A percentile compares a stretch with the other conserved stretches of the same genome.
These are phyloP conservation scores for Trichophyton equinum DNA, from an alignment of 2,329 filamentous ascomycete genomes.

Conservation along the genomic window DNA sequence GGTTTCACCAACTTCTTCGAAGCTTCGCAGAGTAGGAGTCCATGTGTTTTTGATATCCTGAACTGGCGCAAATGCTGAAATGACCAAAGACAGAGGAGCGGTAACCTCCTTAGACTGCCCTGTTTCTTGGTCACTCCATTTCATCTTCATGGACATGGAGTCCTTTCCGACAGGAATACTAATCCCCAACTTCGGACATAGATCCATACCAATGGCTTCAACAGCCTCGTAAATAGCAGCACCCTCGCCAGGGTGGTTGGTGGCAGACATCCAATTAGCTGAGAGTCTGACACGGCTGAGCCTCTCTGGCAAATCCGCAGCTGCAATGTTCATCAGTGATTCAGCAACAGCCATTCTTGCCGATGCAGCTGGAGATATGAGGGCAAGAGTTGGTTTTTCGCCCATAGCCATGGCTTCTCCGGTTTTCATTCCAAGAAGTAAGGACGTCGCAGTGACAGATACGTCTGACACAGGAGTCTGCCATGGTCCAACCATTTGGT, in stretches of 20 bases:
- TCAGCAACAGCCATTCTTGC: slow-evolving; percentile 95
- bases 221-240: slow-evolving; percentile 89
- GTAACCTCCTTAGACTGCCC: slow-evolving; percentile 71
- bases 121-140: slow-evolving; percentile 63
- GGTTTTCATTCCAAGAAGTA: slow-evolving; percentile 57
- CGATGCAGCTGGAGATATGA: slow-evolving; percentile 81
- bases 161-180: slow-evolving; percentile 96
- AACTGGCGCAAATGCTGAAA: slow-evolving; percentile 81
- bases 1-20: slow-evolving; percentile 80
- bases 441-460: slow-evolving; percentile 75
- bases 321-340: slow-evolving; percentile 82
- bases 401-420: slow-evolving; percentile 99
- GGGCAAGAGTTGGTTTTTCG: slow-evolving; percentile 74
- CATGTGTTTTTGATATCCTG: slow-evolving; percentile 74
- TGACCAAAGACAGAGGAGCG: slow-evolving; percentile 78
- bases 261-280: slow-evolving; percentile 99
- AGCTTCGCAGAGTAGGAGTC: slow-evolving; percentile 75
- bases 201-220: slow-evolving; percentile 78
- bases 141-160: slow-evolving; percentile 97
- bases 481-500: slow-evolving; percentile 96
- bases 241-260: slow-evolving; percentile 81
- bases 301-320: slow-evolving; percentile 59
- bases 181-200: slow-evolving; percentile 81
- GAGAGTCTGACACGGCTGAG: slow-evolving; percentile 74
- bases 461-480: slow-evolving; percentile 90